Base-by-base conservation (phyloP, 352 stramenopile species). In the Phytophthora uliginosa region DNA sequence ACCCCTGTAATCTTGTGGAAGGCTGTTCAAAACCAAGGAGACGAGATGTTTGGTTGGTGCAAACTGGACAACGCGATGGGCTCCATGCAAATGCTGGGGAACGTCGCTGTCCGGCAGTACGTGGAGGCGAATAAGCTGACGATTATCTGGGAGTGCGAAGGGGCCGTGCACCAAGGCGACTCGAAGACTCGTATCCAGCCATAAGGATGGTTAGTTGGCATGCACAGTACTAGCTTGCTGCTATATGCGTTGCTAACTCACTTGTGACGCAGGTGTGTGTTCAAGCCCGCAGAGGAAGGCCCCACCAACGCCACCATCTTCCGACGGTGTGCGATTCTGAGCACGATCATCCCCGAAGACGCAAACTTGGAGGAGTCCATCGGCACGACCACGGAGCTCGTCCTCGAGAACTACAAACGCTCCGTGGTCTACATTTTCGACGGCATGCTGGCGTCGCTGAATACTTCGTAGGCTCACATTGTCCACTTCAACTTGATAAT, bases 131-230 rank as follows among this genome's bases (percentile, higher is more conserved):
- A 83, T 13, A 72, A 82, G 31, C 59, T 85, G 47, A 82, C 81
- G 20, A 82, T 81, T 24, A 73, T 86, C 15, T 89, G 81, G 78
- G 81, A 86, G 51, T 89, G 73, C 61, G 45, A 78, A n/a, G 81
- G 74, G 5, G 59, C 67, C 51, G 55, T 80, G 7, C 59, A 69
- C 12, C 50, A 73, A 20, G 66, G 59, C 24, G 75, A 78, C n/a
- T 64, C 69, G 0, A 61, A 72, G n/a, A 74, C 78, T 1, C 74
- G 71, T 4, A 57, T 89, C 22, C 66, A 78, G 59, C 71, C 84
- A 15, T 86, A 84, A 78, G 81, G 81, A 74, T 89, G 81, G 81
- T 86, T 40, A 26, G 71, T 74, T 48, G 34, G 28, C 9, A 7
- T 18, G 36, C 26, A 7, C 26, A 31, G 26, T 8, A 34, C 31